Evolutionary conservation across 208 protist genomes (phyloP).

Genomic region (Naegleria lovaniensis): DNA sequence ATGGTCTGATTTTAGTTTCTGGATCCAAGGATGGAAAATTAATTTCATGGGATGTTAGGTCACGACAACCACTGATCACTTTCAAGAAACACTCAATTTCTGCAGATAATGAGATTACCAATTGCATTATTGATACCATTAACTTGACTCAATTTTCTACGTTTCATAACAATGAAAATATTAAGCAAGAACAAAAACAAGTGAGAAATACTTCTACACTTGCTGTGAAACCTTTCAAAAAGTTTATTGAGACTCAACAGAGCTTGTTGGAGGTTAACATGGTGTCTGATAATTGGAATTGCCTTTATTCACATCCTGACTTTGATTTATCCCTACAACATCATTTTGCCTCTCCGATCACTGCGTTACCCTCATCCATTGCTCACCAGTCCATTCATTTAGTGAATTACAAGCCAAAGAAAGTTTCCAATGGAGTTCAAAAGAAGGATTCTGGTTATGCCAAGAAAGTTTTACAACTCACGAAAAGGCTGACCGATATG

Average conservation of each 20-base stretch:
- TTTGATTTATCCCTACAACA: not conserved
- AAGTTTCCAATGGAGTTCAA: not conserved
- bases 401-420: not conserved
- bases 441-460: not conserved
- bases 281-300: not conserved
- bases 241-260: not conserved
- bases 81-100: constrained; percentile 18
- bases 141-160: not conserved
- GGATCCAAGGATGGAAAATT: not conserved
- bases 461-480: not conserved
- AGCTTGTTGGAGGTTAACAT: not conserved
- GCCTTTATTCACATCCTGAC: not conserved
- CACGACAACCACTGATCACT: not conserved
- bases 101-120: not conserved
- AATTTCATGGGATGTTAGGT: not conserved
- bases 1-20: not conserved
- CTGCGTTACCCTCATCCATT: not conserved
- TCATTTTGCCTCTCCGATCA: not conserved
- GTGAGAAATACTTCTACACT: not conserved
- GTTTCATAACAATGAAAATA: not conserved
- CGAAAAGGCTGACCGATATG: not conserved
- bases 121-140: not conserved
- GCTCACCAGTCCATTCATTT: not conserved
- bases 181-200: not conserved
- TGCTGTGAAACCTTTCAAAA: not conserved